Evolutionary conservation across 345 rosid genomes (phyloP), one percentile per base, ranked within the genome.

Genomic region (Firmiana major): DNA sequence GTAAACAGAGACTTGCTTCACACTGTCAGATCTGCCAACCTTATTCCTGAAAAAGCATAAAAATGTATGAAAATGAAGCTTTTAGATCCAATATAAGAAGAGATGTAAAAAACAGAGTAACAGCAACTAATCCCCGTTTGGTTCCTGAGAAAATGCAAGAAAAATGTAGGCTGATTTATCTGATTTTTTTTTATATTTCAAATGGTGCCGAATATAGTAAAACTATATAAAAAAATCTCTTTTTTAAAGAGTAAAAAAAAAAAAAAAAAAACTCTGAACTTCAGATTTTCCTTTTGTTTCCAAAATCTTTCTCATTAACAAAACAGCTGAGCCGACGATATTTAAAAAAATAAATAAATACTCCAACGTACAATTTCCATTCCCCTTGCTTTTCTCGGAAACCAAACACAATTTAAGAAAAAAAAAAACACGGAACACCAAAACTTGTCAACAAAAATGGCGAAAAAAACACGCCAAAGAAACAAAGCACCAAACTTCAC

Each of bases 21-120:
- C 80, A 78, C 55, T 86, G 78, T 81, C 84, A 87, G 92, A 91
- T 91, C 93, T 84, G 89, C 73, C 60, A 48, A 71, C 79, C 79
- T 60, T 26, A 78, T 74, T 72, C 74, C 77, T 74, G 63, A 11
- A 77, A 73, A 36, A 40, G 72, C 42, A 38, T 16, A 38, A 70
- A 75, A 28, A 24, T 17, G 6, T 43, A 51, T 2, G 54, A 17
- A 11, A 3, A 28, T 7, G 58, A 24, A 34, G 17, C 1, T 28
- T 17, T 34, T 74, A 80, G 85, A 83, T 63, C 84, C 63, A 54
- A 63, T 7, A 31, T 46, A 7, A 51, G 38, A 24, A 77, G 64
- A 46, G 17, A n/a, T 53, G 34, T 9, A 70, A 17, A n/a, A 77
- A 77, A 72, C 22, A 34, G 46, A 31, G 17, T 22, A 58, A 60